Evolutionary conservation across 2,329 filamentous ascomycete genomes (phyloP).

Genomic region (Emmonsia crescens): DNA sequence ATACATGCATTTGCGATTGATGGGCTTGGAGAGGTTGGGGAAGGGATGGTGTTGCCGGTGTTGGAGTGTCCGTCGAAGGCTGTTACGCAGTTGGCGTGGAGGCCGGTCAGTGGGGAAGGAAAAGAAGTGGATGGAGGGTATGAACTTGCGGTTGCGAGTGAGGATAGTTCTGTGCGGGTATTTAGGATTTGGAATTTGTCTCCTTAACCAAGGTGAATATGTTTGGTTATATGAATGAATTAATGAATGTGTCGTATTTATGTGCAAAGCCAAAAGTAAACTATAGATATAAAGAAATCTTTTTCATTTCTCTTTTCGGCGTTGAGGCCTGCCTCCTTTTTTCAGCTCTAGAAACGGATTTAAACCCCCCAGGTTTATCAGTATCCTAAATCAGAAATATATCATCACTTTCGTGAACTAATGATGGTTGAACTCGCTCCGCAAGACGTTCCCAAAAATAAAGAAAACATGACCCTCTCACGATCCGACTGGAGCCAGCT

Average conservation of each 20-base stretch:
- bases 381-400: not conserved
- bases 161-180: conserved; percentile 35
- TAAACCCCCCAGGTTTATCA: not conserved
- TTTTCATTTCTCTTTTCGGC: not conserved
- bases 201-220: not conserved
- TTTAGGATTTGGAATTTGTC: conserved; percentile 26
- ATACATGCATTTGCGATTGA: conserved; percentile 30
- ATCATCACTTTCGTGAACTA: not conserved
- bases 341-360: not conserved
- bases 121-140: conserved; percentile 14
- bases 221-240: not conserved
- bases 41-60: conserved; percentile 24
- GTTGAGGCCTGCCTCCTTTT: conserved; percentile 2
- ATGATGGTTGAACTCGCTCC: not conserved
- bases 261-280: not conserved
- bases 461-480: conserved; percentile 9
- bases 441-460: not conserved
- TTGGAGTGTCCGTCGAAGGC: conserved; percentile 49
- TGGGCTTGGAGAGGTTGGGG: conserved; percentile 19
- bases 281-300: not conserved
- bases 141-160: conserved; percentile 37
- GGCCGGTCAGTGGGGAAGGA: conserved; percentile 33
- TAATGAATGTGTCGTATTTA: not conserved
- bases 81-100: conserved; percentile 60
- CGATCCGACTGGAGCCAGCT: not conserved